Evolutionary conservation across 495 filamentous ascomycete genomes (phyloP), one percentile per base, ranked within the genome.

Genomic region (Neurospora sublineolata): DNA sequence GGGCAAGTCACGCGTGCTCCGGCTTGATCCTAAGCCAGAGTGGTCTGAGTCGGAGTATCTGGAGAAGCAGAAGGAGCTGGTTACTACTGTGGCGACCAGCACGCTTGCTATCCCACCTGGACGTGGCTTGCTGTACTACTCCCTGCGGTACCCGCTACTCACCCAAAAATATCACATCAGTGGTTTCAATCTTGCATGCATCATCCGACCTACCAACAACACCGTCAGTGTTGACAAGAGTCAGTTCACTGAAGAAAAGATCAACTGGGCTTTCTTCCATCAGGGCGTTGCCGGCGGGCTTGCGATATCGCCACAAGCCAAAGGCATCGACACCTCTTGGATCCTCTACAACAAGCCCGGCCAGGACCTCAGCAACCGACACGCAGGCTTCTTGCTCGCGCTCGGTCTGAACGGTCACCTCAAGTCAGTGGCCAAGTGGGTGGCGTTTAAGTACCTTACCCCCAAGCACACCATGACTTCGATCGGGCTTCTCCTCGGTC

Each of bases 381-480:
- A 99, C 77, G 96, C 95, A 67, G 95, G 95, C 0, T 95, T 99
- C 73, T 82, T 99, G 11, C 82, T 99, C 11, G 95, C 92, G 11
- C 81, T 99, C 7, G 95, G 95, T n/a, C 84, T 99, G 67, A 97
- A 97, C 79, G 96, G 96, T 0, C 96, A 98, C 82, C 84, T 99
- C 40, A 96, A 92, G 78, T 90, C 87, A 10, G 85, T 99, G 20
- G 96, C 96, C 11, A 97, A 97, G 81, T 98, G 96, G 96, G 91
- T 97, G 33, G 94, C 94, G 58, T 99, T 97, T 87, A 98, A 97
- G 81, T 99, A 99, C 73, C 82, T 99, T 37, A 98, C 95, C 0
- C 95, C 95, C 3, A 99, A 99, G 77, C 95, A 99, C 80, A 94
- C 94, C 42, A 98, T 98, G 94, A 97, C 94, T 12, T 97, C 95